Evolutionary conservation across 345 rosid genomes (phyloP), one percentile per base, ranked within the genome.

Genomic region (Populus pruinosa): DNA sequence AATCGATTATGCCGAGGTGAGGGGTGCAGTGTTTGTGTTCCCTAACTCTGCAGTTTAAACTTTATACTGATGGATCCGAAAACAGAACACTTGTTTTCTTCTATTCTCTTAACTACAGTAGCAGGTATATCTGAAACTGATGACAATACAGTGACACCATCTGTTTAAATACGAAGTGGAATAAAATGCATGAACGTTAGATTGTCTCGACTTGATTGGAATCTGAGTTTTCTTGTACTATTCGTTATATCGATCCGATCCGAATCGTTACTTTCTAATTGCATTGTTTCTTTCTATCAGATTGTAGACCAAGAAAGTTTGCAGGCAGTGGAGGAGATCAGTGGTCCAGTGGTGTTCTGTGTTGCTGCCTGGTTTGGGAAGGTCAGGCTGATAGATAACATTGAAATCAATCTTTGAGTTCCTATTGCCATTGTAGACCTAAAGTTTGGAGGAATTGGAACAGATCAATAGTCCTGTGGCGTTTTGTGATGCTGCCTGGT

Each of bases 1-100:
- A 83, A 76, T 96, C n/a, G 98, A 93, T 83, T 96, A 92, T 87
- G 98, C 88, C 0, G 93, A 95, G 97, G 97, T 93, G 59, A 82
- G 77, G 55, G 25, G 35, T 44, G 47, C 55, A 47, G n/a, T 47
- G 2, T 76, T 59, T 23, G 5, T 74, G 29, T 33, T n/a, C 5
- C 43, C 38, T n/a, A 20, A 12, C 38, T 14, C 23, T 56, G 39
- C 36, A 4, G 10, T 62, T 44, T 3, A 0, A 27, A 3, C 27
- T 62, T 25, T 17, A 43, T 23, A 25, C 55, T 29, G 8, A 49
- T 47, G 44, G 29, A 12, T 49, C 50, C 2, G 41, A 27, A 12
- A 44, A 29, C 11, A 44, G 61, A 44, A 16, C n/a, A 7, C 27
- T 44, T 69, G 20, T 33, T 33, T 33, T 33, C 36, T 33, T 43